Evolutionary conservation across 768 basidiomycete genomes (phyloP).

Genomic region (Leccinum arenicola): DNA sequence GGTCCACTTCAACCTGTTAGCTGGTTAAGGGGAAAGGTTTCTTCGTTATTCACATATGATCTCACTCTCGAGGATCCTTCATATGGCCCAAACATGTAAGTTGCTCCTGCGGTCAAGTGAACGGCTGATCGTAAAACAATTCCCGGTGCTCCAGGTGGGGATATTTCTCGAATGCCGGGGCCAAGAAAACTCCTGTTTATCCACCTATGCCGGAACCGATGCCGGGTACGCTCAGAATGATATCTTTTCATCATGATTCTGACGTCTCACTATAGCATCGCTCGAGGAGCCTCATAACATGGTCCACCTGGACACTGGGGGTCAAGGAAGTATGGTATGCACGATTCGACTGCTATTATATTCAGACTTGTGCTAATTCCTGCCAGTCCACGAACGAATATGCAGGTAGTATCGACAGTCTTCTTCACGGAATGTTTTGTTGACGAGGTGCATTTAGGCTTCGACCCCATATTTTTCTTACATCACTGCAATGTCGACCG

Average conservation of each 20-base stretch:
- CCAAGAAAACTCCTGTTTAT: background rate
- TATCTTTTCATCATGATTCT: background rate
- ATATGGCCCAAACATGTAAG: constrained; percentile 19
- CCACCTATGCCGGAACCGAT: background rate
- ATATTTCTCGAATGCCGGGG: constrained; percentile 11
- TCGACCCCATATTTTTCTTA: constrained; percentile 20
- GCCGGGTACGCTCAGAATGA: constrained; percentile 4
- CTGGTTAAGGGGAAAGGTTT: constrained; percentile 18
- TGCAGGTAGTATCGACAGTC: constrained; percentile 10
- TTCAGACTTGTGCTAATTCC: background rate
- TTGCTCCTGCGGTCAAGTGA: background rate
- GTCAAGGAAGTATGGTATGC: constrained; percentile 18
- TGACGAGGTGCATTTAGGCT: background rate
- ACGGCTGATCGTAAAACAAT: background rate
- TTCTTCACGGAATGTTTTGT: background rate
- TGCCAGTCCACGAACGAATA: constrained; percentile 13
- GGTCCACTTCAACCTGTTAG: background rate
- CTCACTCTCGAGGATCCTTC: constrained; percentile 5
- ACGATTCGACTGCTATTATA: background rate
- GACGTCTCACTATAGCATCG: constrained; percentile 6
- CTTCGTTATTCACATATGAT: constrained; percentile 14
- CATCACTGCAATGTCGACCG: constrained; percentile 21
- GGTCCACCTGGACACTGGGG: constrained; percentile 17
- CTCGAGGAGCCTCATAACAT: constrained; percentile 20
- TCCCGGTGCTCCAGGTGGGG: constrained; percentile 11